Evolutionary conservation across 805 yeast genomes (phyloP), one percentile per base, ranked within the genome.

Genomic region (Ogataea haglerorum): DNA sequence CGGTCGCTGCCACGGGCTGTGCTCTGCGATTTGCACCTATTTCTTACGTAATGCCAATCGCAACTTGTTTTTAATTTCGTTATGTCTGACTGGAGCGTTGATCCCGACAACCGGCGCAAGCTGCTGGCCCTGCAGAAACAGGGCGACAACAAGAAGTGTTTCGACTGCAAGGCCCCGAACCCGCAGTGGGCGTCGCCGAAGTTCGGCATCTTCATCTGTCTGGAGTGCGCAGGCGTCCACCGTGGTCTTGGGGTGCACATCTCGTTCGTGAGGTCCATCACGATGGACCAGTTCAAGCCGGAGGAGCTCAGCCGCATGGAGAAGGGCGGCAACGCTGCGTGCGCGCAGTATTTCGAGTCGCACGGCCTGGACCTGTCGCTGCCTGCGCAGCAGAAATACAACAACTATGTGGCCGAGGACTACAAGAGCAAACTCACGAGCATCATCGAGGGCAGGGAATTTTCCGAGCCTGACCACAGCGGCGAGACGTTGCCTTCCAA

Each of bases 121-220:
- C 71, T 86, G 29, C 56, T 79, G 51, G 80, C 80, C 30, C 67
- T 91, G 46, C 98, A 91, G 58, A 88, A 88, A 60, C 70, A 71
- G 34, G 95, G 91, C 19, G 82, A 71, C 10, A 88, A 89, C 70
- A 88, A 84, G 68, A 82, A 78, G 62, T 93, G 99, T 65, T 84
- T 88, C 63, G 99, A 93, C 63, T 93, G 99, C 65, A 73, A 70
- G 27, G 95, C 97, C 1, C 96, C 95, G 44, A 91, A 90, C 61
- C 99, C 99, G 8, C 99, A 93, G 64, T 93, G 99, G 99, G 97
- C 98, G 2, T 88, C 96, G 10, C 98, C 98, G 26, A 93, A 93
- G 64, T 89, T 91, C 66, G 99, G 99, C 45, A 85, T 93, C 46
- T 93, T 90, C 65, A 91, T 93, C 58, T 93, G 99, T 65, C 75